Percentiles rank a stretch among this genome's conserved stretches.
Conservation (phyloP, 495 filamentous ascomycete genomes). For the Rhypophila decipiens region DNA sequence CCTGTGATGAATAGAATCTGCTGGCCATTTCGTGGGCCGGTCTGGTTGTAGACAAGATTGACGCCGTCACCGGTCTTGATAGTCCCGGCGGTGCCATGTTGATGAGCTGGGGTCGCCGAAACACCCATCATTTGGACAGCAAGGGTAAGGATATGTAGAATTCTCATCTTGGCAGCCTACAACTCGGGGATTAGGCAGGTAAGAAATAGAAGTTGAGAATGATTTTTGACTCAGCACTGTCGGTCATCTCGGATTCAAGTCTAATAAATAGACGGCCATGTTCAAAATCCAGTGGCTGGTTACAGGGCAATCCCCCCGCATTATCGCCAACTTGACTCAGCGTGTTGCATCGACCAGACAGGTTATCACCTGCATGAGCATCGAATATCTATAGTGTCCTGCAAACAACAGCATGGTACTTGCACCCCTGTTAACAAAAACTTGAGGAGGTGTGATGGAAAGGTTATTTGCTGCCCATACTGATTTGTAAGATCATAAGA, state of each 20-base stretch:
- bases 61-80: slow-evolving; percentile 9
- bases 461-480: too few relatives aligned
- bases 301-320: not conserved
- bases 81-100: not conserved
- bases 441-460: too few relatives aligned
- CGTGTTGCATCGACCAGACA: not conserved
- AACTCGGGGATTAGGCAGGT: not conserved
- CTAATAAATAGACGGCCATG: not conserved
- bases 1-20: slow-evolving; percentile 10
- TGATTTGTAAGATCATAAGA: too few relatives aligned
- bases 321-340: not conserved
- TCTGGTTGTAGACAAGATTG: slow-evolving; percentile 6
- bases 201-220: not conserved
- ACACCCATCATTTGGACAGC: not conserved
- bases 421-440: too few relatives aligned
- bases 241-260: not conserved
- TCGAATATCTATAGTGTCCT: too few relatives aligned
- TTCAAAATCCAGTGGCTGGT: not conserved
- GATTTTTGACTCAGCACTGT: too few relatives aligned
- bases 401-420: too few relatives aligned
- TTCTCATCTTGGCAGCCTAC: slow-evolving; percentile 6
- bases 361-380: too few relatives aligned
- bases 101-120: not conserved
- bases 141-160: slow-evolving; percentile 3
- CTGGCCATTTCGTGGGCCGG: slow-evolving; percentile 5